Percentiles rank a stretch among this genome's conserved stretches.
phyloP scores from a whole-genome alignment of 2,329 filamentous ascomycete species.

The Aspergillus uvarum region DNA sequence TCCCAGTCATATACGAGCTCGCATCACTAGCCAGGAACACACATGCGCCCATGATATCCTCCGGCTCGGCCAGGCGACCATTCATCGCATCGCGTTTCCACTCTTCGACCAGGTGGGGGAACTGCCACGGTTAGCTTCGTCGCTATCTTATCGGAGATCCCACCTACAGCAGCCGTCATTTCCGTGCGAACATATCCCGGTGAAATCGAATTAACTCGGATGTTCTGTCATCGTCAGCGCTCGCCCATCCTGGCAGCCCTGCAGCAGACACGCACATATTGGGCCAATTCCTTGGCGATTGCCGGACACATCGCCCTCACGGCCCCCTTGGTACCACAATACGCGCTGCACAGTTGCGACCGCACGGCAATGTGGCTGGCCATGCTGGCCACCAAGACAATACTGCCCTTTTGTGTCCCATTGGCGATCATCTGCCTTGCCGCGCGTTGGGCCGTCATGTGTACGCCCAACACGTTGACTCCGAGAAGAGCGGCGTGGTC shows the following conservation, averaged over 20 bases:
- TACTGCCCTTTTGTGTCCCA: slow-evolving; percentile 52
- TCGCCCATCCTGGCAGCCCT: not conserved
- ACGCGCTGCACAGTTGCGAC: slow-evolving; percentile 50
- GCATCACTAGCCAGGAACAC: slow-evolving; percentile 52
- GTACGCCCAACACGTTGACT: slow-evolving; percentile 49
- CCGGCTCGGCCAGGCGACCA: slow-evolving; percentile 48
- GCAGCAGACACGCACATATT: slow-evolving; percentile 30
- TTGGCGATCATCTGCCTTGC: slow-evolving; percentile 54
- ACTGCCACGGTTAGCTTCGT: slow-evolving; percentile 26
- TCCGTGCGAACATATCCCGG: slow-evolving; percentile 42
- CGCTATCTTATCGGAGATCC: not conserved
- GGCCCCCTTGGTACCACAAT: slow-evolving; percentile 51
- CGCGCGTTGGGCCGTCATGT: slow-evolving; percentile 50
- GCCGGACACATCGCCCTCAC: slow-evolving; percentile 50
- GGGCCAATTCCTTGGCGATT: slow-evolving; percentile 48
- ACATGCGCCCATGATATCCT: slow-evolving; percentile 52
- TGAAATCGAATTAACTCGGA: slow-evolving; percentile 45
- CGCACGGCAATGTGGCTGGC: slow-evolving; percentile 53
- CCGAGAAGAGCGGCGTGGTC: slow-evolving; percentile 44
- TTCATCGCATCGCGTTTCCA: slow-evolving; percentile 55
- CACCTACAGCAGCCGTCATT: slow-evolving; percentile 35
- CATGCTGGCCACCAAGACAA: slow-evolving; percentile 56
- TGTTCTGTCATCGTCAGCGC: slow-evolving; percentile 28
- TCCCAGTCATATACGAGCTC: slow-evolving; percentile 48
- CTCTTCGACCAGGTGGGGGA: slow-evolving; percentile 48